Evolutionary conservation across 495 filamentous ascomycete species (phyloP).

Genomic region (Annulohypoxylon moriforme): DNA sequence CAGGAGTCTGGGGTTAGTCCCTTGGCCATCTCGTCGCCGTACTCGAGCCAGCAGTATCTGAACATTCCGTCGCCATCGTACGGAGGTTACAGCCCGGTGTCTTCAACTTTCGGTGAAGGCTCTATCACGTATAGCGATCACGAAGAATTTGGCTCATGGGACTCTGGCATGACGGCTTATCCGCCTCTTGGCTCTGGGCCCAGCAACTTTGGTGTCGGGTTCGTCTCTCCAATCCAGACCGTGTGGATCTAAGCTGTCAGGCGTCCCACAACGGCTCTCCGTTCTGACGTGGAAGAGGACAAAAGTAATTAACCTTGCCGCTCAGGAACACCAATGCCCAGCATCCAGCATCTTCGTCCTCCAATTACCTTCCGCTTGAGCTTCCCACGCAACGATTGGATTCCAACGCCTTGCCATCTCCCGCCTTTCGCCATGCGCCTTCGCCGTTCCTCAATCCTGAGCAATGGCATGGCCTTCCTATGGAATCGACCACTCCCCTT

Average conservation of each 20-base stretch:
- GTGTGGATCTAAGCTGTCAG: slow-evolving; percentile 61
- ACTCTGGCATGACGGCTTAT: slow-evolving; percentile 52
- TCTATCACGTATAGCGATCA: slow-evolving; percentile 66
- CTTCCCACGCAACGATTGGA: slow-evolving; percentile 42
- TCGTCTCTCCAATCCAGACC: slow-evolving; percentile 65
- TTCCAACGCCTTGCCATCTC: slow-evolving; percentile 38
- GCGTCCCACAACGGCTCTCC: slow-evolving; percentile 51
- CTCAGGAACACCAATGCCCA: slow-evolving; percentile 58
- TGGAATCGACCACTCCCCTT: slow-evolving; percentile 52
- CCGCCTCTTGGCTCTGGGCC: slow-evolving; percentile 54
- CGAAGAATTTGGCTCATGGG: slow-evolving; percentile 59
- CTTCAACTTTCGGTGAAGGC: slow-evolving; percentile 63
- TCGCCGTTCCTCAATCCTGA: slow-evolving; percentile 56
- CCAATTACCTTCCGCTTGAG: slow-evolving; percentile 51
- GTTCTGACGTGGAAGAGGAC: slow-evolving; percentile 48
- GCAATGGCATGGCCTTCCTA: slow-evolving; percentile 48
- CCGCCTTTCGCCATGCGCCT: slow-evolving; percentile 39
- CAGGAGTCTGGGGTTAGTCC: slow-evolving; percentile 58
- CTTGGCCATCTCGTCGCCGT: slow-evolving; percentile 62
- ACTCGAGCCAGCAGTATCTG: slow-evolving; percentile 62
- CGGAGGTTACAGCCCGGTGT: slow-evolving; percentile 65
- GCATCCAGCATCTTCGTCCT: slow-evolving; percentile 47
- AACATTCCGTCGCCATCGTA: slow-evolving; percentile 66
- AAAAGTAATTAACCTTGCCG: slow-evolving; percentile 61
- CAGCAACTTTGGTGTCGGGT: slow-evolving; percentile 65